A percentile compares a stretch with the other conserved stretches of the same genome.
phyloP scores from a whole-genome alignment of 2,329 filamentous ascomycete genomes.

The Huntiella abstrusa region DNA sequence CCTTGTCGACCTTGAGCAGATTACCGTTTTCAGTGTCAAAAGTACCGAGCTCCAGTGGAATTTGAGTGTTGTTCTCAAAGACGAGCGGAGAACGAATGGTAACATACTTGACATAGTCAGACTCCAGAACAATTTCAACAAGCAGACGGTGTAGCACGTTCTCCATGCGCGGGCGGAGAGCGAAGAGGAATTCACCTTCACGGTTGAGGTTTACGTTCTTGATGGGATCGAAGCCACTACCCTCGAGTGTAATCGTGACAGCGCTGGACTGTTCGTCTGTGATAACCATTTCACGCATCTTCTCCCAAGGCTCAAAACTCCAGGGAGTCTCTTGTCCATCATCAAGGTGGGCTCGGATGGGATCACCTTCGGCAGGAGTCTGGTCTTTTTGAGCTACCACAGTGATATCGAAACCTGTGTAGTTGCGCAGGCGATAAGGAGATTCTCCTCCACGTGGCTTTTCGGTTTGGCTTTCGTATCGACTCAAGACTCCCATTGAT shows the following conservation, averaged over 20 bases:
- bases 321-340: slow-evolving; percentile 87
- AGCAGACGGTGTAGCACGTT: slow-evolving; percentile 73
- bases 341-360: slow-evolving; percentile 54
- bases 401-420: slow-evolving; percentile 80
- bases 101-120: slow-evolving; percentile 95
- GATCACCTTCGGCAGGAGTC: not conserved
- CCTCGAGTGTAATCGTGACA: slow-evolving; percentile 70
- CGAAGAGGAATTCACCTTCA: slow-evolving; percentile 87
- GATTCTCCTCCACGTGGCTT: slow-evolving; percentile 85
- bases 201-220: slow-evolving; percentile 76
- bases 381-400: slow-evolving; percentile 47
- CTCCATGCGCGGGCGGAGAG: slow-evolving; percentile 70
- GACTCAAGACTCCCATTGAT: slow-evolving; percentile 74
- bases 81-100: slow-evolving; percentile 81
- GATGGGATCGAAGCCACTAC: slow-evolving; percentile 82
- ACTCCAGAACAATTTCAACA: slow-evolving; percentile 77
- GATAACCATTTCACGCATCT: slow-evolving; percentile 82
- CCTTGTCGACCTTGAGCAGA: slow-evolving; percentile 93
- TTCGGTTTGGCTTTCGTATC: slow-evolving; percentile 68
- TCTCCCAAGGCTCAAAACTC: slow-evolving; percentile 93
- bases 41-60: slow-evolving; percentile 82
- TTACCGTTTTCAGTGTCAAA: slow-evolving; percentile 76
- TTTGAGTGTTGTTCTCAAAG: slow-evolving; percentile 91
- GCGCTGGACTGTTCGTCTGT: slow-evolving; percentile 64
- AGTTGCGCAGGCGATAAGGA: slow-evolving; percentile 83